A percentile compares a stretch with the other conserved stretches of the same genome.
phyloP scores from a whole-genome alignment of 805 yeast species.

The Teunomyces atbi region DNA sequence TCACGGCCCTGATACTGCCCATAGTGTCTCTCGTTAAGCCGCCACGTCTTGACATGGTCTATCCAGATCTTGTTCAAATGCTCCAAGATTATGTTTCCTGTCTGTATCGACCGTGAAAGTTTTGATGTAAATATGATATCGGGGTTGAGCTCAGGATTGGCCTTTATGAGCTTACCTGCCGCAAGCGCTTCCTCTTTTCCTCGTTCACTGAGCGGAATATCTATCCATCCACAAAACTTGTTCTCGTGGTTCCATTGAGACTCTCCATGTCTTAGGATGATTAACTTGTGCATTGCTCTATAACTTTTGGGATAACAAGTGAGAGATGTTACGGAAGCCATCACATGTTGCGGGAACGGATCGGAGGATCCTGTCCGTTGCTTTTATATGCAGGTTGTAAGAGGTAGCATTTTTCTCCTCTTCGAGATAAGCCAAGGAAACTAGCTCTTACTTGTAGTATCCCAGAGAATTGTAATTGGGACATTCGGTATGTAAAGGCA shows the following conservation, averaged over 20 bases:
- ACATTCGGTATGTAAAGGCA: too few species aligned
- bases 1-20: constrained; percentile 42
- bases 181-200: constrained; percentile 39
- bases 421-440: too few species aligned
- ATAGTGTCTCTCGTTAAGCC: constrained; percentile 44
- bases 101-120: constrained; percentile 39
- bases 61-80: constrained; percentile 32
- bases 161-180: constrained; percentile 36
- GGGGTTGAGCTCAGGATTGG: constrained; percentile 25
- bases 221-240: constrained; percentile 47
- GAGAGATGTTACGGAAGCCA: too few species aligned
- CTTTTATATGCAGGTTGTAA: too few species aligned
- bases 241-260: constrained; percentile 43
- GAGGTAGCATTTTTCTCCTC: too few species aligned
- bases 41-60: constrained; percentile 40
- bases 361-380: too few species aligned
- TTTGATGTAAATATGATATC: constrained; percentile 38
- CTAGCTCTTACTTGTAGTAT: too few species aligned
- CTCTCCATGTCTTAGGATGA: constrained; percentile 46
- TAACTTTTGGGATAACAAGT: background rate
- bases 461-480: too few species aligned
- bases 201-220: constrained; percentile 36
- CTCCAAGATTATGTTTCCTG: constrained; percentile 38
- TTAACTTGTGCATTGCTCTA: constrained; percentile 27
- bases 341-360: background rate